Conservation (phyloP, 805 yeast species). For the Wickerhamomyces subpelliculosus region DNA sequence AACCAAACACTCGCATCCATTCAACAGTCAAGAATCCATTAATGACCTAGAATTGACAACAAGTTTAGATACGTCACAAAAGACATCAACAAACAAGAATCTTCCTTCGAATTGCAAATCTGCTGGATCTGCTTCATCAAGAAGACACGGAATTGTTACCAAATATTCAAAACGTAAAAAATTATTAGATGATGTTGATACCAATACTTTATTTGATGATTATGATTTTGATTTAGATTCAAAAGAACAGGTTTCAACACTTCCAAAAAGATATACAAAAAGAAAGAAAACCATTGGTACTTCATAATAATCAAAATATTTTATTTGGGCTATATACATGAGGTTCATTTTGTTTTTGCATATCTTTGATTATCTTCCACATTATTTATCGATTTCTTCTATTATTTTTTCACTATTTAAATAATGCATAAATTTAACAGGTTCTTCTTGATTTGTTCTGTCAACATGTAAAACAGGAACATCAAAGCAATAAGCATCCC, state of each 20-base stretch:
- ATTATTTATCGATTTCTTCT: constrained; percentile 36
- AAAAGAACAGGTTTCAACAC: constrained; percentile 4
- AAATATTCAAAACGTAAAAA: constrained; percentile 20
- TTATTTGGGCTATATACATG: too few species aligned
- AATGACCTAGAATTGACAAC: constrained; percentile 2
- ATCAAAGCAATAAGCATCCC: constrained; percentile 68
- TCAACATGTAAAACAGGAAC: constrained; percentile 73
- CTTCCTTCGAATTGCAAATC: too few species aligned
- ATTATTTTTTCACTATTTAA: constrained; percentile 47
- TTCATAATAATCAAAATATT: too few species aligned
- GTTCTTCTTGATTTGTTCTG: constrained; percentile 35
- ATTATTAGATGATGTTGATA: constrained; percentile 23
- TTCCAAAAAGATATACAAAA: constrained; percentile 16
- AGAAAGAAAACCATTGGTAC: constrained; percentile 15
- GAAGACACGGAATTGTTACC: background rate
- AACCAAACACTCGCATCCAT: background rate
- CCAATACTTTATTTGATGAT: constrained; percentile 11
- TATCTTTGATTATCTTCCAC: too few species aligned
- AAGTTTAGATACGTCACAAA: background rate
- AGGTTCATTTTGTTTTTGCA: too few species aligned
- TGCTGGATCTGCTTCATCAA: too few species aligned
- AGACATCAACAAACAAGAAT: background rate
- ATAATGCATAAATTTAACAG: constrained; percentile 63
- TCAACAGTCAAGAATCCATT: constrained; percentile 8
- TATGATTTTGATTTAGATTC: constrained; percentile 15